Evolutionary conservation across 257 asterid species (phyloP).

Genomic region (Nicotiana attenuata): DNA sequence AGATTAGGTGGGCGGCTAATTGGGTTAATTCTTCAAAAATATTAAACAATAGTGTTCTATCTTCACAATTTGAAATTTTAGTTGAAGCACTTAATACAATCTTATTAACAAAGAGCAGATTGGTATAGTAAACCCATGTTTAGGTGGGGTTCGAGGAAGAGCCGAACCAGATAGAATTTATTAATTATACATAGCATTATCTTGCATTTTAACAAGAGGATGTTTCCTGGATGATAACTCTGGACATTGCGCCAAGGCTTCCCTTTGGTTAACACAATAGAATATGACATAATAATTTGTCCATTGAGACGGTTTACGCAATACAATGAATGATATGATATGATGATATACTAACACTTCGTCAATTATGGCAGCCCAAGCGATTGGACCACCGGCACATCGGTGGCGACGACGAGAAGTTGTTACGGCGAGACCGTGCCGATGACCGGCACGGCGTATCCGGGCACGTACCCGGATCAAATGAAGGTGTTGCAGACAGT

Average conservation of each 20-base stretch:
- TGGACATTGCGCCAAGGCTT: background rate
- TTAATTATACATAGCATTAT: background rate
- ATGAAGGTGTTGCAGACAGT: constrained; percentile 57
- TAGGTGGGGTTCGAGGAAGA: background rate
- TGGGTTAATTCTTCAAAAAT: too few relatives aligned
- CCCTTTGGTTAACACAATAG: background rate
- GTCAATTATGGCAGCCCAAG: constrained; percentile 46
- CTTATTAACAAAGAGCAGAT: too few relatives aligned
- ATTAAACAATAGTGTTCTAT: too few relatives aligned
- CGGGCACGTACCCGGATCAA: constrained; percentile 54
- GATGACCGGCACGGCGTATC: constrained; percentile 39
- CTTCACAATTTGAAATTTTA: too few relatives aligned
- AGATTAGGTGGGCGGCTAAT: too few relatives aligned
- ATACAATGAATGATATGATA: background rate
- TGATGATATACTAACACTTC: background rate
- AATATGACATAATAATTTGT: background rate
- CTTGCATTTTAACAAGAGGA: background rate
- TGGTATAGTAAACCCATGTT: background rate
- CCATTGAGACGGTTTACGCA: background rate
- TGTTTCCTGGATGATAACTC: background rate
- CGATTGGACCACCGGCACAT: constrained; percentile 68
- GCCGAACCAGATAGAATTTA: fast-evolving
- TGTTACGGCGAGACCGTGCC: constrained; percentile 90
- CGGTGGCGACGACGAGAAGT: constrained; percentile 35
- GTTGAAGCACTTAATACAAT: too few relatives aligned